phyloP scores from a whole-genome alignment of 148 eudicot genomes.

The Nepenthes mirabilis region DNA sequence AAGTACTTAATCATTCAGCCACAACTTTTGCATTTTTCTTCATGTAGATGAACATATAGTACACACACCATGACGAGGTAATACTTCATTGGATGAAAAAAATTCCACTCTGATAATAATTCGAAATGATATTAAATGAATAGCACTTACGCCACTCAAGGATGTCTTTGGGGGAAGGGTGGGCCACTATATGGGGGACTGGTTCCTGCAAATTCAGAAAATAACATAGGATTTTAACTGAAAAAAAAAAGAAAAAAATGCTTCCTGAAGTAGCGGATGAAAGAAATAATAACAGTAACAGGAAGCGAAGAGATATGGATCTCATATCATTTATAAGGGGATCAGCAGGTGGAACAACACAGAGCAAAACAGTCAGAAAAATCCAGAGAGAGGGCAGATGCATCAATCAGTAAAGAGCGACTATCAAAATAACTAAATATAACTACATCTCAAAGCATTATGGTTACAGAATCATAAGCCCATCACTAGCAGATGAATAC shows the following conservation, averaged over 20 bases:
- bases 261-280: not conserved
- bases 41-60: no score
- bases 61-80: no score
- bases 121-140: not conserved
- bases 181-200: constrained; percentile 74
- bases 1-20: not conserved
- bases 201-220: constrained; percentile 56
- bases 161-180: constrained; percentile 80
- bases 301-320: not conserved
- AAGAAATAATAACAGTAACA: not conserved
- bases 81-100: no score
- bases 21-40: no score
- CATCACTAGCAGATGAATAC: not conserved
- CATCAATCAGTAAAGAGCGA: no score
- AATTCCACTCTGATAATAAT: not conserved
- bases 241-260: not conserved
- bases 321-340: no score
- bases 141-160: constrained; percentile 96
- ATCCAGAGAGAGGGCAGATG: no score
- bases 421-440: no score
- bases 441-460: no score
- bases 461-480: not conserved
- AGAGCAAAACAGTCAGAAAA: no score
- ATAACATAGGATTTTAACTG: not conserved
- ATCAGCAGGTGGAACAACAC: no score